phyloP scores from a whole-genome alignment of 148 eudicot species.

The Polygonum maritimum region DNA sequence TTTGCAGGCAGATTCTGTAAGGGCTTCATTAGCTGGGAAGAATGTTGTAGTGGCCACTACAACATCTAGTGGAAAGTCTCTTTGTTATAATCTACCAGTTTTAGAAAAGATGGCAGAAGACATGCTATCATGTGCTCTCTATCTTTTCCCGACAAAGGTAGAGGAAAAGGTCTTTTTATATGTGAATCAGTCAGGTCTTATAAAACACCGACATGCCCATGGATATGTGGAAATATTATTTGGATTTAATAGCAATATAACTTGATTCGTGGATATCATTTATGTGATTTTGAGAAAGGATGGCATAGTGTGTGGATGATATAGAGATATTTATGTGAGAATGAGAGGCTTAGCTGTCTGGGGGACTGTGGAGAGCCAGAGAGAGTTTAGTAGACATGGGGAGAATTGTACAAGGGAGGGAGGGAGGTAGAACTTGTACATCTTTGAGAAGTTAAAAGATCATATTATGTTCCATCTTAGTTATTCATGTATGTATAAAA shows the following conservation, averaged over 20 bases:
- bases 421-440: neutral
- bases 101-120: constrained; percentile 62
- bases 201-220: no score
- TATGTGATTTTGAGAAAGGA: neutral
- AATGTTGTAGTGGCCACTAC: constrained; percentile 84
- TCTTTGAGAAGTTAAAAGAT: no score
- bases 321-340: neutral
- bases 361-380: neutral
- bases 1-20: constrained; percentile 70
- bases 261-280: neutral
- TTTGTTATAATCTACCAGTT: constrained; percentile 94
- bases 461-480: no score
- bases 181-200: neutral
- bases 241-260: neutral
- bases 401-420: neutral
- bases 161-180: neutral
- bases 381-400: neutral
- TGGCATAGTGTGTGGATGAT: neutral
- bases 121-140: constrained; percentile 68
- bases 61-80: constrained; percentile 99
- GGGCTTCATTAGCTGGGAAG: constrained; percentile 74
- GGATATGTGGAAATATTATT: neutral
- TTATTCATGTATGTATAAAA: neutral
- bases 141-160: constrained; percentile 95
- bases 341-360: neutral